phyloP scores from a whole-genome alignment of 805 yeast genomes.

The Clavispora phyllophila region DNA sequence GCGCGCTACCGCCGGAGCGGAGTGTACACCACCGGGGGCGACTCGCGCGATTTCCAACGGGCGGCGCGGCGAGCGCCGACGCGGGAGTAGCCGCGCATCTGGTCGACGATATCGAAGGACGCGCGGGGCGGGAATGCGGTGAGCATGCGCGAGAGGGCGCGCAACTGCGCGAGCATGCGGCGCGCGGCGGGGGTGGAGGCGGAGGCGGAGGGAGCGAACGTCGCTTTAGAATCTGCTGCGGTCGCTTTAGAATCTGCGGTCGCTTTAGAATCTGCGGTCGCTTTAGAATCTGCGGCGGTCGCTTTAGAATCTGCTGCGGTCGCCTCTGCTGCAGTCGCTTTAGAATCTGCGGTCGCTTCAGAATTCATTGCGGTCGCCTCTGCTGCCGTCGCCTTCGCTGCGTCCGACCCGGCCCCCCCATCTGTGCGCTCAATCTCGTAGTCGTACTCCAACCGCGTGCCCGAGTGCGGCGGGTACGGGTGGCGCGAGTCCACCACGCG shows the following conservation, averaged over 20 bases:
- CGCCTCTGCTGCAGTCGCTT: too few relatives aligned
- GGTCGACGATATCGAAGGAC: slow-evolving; percentile 2
- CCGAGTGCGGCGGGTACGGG: slow-evolving; percentile 19
- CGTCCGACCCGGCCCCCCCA: not conserved
- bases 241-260: too few relatives aligned
- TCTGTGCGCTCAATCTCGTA: not conserved
- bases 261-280: too few relatives aligned
- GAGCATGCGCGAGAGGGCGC: slow-evolving; percentile 1
- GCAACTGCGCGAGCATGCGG: slow-evolving; percentile 1
- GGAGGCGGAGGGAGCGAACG: too few relatives aligned
- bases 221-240: too few relatives aligned
- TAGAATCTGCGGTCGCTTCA: too few relatives aligned
- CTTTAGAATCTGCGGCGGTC: too few relatives aligned
- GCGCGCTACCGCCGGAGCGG: slow-evolving; percentile 1
- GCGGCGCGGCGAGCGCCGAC: slow-evolving; percentile 24
- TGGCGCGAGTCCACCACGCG: slow-evolving; percentile 7
- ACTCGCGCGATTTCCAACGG: slow-evolving; percentile 22
- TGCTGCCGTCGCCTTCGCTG: too few relatives aligned
- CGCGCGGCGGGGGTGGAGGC: not conserved
- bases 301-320: too few relatives aligned
- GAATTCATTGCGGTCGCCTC: too few relatives aligned
- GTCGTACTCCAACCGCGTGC: not conserved
- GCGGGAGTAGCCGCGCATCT: slow-evolving; percentile 20
- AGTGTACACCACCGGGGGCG: slow-evolving; percentile 5
- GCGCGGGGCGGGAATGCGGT: slow-evolving; percentile 1